Percentiles rank a stretch among this genome's conserved stretches.
These are phyloP conservation scores for Aspergillus wentii DNA, from an alignment of 495 filamentous ascomycete genomes.

Conservation along the genomic window DNA sequence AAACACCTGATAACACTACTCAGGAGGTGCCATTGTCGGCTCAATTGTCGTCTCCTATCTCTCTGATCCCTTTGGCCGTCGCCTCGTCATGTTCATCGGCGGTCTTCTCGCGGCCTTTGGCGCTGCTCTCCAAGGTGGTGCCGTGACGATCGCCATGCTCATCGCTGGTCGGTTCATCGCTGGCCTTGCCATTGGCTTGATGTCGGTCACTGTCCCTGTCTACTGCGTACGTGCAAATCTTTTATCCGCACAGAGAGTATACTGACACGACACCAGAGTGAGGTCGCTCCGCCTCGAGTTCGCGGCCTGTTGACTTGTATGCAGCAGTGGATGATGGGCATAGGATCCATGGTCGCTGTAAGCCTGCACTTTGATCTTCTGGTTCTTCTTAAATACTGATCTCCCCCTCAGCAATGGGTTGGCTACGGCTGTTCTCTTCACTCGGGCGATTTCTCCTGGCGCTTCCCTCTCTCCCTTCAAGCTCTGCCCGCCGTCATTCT, in stretches of 20 bases:
- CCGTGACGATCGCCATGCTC: slow-evolving; percentile 46
- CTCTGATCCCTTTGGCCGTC: slow-evolving; percentile 41
- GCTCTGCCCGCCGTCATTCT: slow-evolving; percentile 46
- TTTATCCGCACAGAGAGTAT: background rate
- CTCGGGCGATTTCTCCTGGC: slow-evolving; percentile 45
- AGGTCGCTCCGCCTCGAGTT: slow-evolving; percentile 20
- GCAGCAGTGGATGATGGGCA: slow-evolving; percentile 42
- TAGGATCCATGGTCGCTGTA: slow-evolving; percentile 44
- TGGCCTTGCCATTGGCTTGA: slow-evolving; percentile 45
- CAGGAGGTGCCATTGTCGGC: slow-evolving; percentile 45
- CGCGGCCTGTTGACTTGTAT: slow-evolving; percentile 22
- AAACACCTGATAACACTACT: slow-evolving; percentile 6
- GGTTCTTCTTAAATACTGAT: background rate
- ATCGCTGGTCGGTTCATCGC: slow-evolving; percentile 49
- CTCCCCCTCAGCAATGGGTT: slow-evolving; percentile 35
- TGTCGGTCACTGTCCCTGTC: slow-evolving; percentile 48
- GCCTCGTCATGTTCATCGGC: slow-evolving; percentile 44
- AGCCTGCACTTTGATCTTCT: slow-evolving; percentile 19
- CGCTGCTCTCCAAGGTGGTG: slow-evolving; percentile 45
- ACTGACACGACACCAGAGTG: slow-evolving; percentile 32
- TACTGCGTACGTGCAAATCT: slow-evolving; percentile 27
- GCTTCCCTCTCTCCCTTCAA: slow-evolving; percentile 53
- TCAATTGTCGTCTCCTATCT: slow-evolving; percentile 42
- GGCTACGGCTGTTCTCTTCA: slow-evolving; percentile 49
- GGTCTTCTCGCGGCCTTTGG: slow-evolving; percentile 41